A percentile compares a stretch with the other conserved stretches of the same genome.
These are phyloP conservation scores for Candolleomyces efflorescens DNA, from an alignment of 768 basidiomycete genomes.

Conservation along the genomic window DNA sequence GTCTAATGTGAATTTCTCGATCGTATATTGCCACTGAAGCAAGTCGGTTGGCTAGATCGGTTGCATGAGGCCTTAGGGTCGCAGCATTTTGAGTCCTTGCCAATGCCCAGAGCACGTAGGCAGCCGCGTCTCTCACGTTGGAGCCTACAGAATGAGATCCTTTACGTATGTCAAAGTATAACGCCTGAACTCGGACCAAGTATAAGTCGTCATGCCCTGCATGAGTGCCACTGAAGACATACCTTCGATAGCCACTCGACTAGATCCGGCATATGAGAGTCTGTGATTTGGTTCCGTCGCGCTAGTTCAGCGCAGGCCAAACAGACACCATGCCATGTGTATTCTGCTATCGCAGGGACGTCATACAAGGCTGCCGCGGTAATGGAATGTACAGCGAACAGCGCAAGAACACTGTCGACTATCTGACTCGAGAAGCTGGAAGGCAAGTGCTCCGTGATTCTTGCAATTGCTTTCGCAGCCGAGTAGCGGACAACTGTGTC, in stretches of 20 bases:
- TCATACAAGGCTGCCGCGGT: conserved; percentile 63
- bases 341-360: conserved; percentile 73
- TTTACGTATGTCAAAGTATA: conserved; percentile 89
- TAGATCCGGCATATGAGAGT: conserved; percentile 53
- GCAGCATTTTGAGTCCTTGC: conserved; percentile 70
- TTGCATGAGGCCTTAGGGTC: conserved; percentile 56
- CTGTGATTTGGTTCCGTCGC: conserved; percentile 67
- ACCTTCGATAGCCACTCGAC: conserved; percentile 84
- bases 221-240: conserved; percentile 6
- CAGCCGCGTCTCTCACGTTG: conserved; percentile 89
- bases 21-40: conserved; percentile 85
- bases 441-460: conserved; percentile 80
- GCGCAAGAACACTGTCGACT: conserved; percentile 67
- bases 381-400: conserved; percentile 76
- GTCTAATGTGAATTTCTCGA: conserved; percentile 89
- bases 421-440: conserved; percentile 72
- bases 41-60: conserved; percentile 62
- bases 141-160: conserved; percentile 93
- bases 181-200: conserved; percentile 47
- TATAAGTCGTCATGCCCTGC: neutral
- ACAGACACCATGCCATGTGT: conserved; percentile 93
- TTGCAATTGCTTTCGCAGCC: conserved; percentile 86
- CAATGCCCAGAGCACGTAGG: conserved; percentile 94
- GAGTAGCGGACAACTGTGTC: conserved; percentile 96
- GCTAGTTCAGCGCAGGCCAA: conserved; percentile 92